Evolutionary conservation across 1,284 basidiomycete species (phyloP), one percentile per base, ranked within the genome.

Genomic region (Trichosporon asahii): DNA sequence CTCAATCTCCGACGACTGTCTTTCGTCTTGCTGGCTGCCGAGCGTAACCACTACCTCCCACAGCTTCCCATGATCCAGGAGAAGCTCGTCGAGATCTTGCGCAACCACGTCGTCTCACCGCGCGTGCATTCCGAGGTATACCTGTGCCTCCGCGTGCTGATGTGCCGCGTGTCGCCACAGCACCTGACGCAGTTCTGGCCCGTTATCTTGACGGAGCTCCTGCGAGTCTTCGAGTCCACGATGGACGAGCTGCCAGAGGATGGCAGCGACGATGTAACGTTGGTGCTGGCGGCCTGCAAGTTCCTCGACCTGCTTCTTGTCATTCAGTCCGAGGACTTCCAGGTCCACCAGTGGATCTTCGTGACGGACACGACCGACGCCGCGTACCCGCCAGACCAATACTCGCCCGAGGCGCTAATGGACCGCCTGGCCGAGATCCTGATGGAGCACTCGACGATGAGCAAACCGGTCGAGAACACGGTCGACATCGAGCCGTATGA

Each of bases 271-370:
- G 89, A 91, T 67, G 85, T 98, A 21, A 88, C 89, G 21, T 86
- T 96, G 12, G 85, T 98, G 53, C 86, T 98, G 25, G 90, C 94
- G 2, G 94, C 94, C 3, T 91, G 93, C 85, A 99, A 99, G 84
- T 92, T 97, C 78, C 85, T 99, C 29, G 97, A 99, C 82, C 85
- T 98, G 15, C 85, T 99, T 18, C 86, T 99, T 11, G 90, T 93
- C 2, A 84, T 99, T 46, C 95, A 98, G 82, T 96, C 94, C 0
- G 93, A 95, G 77, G 97, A 99, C 79, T 99, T 99, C 83, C 97
- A 99, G 84, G 92, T 98, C 75, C 93, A 99, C 82, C 95, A 99
- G 86, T 99, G 97, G 96, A 92, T 98, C 76, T 99, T 99, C 79
- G 90, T 98, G 68, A 97, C 95, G 0, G 97, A 99, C 82, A 98